These are phyloP conservation scores for Trichocomaceae sp. DNA, from an alignment of 2,329 filamentous ascomycete species.

Conservation along the genomic window DNA sequence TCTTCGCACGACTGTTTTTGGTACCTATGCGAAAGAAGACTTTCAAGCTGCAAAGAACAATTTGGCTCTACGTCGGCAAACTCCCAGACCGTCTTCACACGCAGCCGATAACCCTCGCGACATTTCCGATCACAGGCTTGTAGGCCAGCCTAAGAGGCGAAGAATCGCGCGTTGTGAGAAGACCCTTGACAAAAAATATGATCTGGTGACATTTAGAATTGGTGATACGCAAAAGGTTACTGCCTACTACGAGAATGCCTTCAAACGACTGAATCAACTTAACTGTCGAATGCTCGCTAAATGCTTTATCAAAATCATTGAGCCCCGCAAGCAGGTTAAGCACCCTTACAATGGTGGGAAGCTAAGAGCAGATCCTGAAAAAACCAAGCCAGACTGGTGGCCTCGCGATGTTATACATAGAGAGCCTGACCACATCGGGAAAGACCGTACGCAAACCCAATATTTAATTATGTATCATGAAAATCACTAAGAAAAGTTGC, in stretches of 20 bases:
- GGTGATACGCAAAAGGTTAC: constrained; percentile 34
- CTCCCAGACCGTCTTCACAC: not conserved
- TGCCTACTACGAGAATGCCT: constrained; percentile 36
- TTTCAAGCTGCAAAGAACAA: constrained; percentile 3
- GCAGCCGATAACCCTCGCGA: not conserved
- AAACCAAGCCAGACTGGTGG: constrained; percentile 43
- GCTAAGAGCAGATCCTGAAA: constrained; percentile 34
- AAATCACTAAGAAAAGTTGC: not conserved
- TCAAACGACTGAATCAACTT: constrained; percentile 41
- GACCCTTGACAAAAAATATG: constrained; percentile 17
- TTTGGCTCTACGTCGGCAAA: not conserved
- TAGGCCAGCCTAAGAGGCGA: constrained; percentile 9
- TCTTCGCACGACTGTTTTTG: constrained; percentile 1
- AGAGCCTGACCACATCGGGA: constrained; percentile 45
- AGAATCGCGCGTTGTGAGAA: constrained; percentile 6
- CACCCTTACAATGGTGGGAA: constrained; percentile 44
- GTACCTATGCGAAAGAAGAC: not conserved
- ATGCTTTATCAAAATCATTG: constrained; percentile 42
- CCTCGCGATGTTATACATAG: constrained; percentile 40
- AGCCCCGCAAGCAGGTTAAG: constrained; percentile 43
- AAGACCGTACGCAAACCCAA: constrained; percentile 33
- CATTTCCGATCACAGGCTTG: not conserved
- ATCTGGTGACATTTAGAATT: constrained; percentile 30
- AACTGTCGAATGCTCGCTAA: constrained; percentile 42
- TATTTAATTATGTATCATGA: not conserved